phyloP scores from a whole-genome alignment of 2,329 filamentous ascomycete genomes.

The Aureobasidium sp. region DNA sequence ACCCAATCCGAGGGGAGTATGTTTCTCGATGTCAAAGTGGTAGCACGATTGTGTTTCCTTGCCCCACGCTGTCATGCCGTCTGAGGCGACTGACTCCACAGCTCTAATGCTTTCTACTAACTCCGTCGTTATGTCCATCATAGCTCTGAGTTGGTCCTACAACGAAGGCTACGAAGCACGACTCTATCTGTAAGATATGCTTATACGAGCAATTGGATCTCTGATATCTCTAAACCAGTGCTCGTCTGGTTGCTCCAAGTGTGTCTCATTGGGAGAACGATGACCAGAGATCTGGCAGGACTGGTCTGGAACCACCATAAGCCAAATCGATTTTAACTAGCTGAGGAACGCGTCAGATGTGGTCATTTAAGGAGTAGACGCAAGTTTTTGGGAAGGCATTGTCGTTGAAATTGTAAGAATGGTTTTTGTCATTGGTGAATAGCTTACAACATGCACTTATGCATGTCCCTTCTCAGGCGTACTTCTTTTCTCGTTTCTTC shows the following conservation, averaged over 20 bases:
- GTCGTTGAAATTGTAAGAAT: neutral
- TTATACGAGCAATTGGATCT: neutral
- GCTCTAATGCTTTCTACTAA: neutral
- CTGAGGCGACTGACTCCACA: neutral
- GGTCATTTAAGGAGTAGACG: too few relatives aligned
- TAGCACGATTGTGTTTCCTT: neutral
- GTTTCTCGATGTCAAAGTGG: neutral
- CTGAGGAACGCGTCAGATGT: too few relatives aligned
- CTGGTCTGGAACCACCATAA: neutral
- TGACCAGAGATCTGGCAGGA: neutral
- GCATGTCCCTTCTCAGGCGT: neutral
- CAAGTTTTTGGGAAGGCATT: neutral
- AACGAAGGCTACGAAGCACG: neutral
- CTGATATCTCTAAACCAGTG: neutral
- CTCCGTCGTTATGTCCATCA: neutral
- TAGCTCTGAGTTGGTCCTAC: neutral
- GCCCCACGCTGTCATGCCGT: neutral
- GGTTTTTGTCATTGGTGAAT: neutral
- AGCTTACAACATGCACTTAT: neutral
- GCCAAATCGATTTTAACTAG: neutral
- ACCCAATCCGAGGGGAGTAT: neutral
- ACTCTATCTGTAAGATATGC: neutral
- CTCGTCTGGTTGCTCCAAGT: neutral
- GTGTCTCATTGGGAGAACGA: neutral
- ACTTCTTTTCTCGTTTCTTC: slow-evolving; percentile 12